Evolutionary conservation across 1,284 basidiomycete genomes (phyloP), one percentile per base, ranked within the genome.

Genomic region (Cutaneotrichosporon arboriforme): DNA sequence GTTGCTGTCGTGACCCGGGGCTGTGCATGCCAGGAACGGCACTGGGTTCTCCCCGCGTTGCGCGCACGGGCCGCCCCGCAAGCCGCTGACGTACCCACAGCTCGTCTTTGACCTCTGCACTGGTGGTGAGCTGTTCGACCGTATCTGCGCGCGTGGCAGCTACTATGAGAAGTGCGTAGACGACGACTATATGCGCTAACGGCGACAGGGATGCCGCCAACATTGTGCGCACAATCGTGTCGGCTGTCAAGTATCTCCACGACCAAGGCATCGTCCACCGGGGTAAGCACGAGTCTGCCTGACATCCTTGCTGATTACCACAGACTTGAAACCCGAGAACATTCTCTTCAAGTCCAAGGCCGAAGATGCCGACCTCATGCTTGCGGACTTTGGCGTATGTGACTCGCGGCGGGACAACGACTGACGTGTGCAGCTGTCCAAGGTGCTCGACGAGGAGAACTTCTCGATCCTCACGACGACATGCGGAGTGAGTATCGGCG

Each of bases 291-390:
- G 20, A 22, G 46, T 14, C 5, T 14, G n/a, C 21, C 23, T 52
- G 41, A 44, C 37, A 18, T 22, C 36, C 31, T 21, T 21, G 1
- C 41, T 39, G 35, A 20, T 34, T 9, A 39, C 20, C 4, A 2
- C 59, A 87, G 90, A 98, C 71, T 78, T 98, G 60, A 98, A 98
- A 75, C 94, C 94, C 5, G 94, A 98, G 77, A 98, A 98, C 76
- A 81, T 98, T 20, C 80, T 98, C 20, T 98, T 98, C 83, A 84
- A 89, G 55, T 87, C 87, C 39, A 83, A 84, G 66, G 86, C 83
- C 4, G 92, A 97, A 69, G 86, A 93, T 52, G 87, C 92, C 9
- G 92, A 97, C 67, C 86, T 98, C 64, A 88, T 97, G 83, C 87
- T 98, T 61, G 94, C 96, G 4, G 96, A 98, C 76, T 98, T 98